Evolutionary conservation across 2,329 filamentous ascomycete genomes (phyloP).

Genomic region (Exophiala alcalophila): DNA sequence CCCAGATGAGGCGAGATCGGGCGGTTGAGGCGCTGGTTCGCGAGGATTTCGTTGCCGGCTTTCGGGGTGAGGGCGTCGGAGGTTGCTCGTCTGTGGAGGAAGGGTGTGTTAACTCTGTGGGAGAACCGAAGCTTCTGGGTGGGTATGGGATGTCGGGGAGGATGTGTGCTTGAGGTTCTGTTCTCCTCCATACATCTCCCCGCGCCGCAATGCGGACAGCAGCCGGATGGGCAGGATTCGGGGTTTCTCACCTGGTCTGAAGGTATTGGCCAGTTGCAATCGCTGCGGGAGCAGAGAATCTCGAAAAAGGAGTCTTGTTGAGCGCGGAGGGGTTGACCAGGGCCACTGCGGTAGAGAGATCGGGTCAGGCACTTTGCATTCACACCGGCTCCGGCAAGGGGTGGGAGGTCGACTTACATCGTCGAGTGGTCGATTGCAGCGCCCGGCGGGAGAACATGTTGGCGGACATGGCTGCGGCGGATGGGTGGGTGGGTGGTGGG

Average conservation of each 20-base stretch:
- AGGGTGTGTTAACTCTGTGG: no score
- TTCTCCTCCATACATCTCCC: background rate
- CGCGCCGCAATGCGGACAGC: background rate
- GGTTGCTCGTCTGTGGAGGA: constrained; percentile 23
- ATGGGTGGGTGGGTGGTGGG: constrained; percentile 3
- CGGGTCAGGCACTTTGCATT: constrained; percentile 6
- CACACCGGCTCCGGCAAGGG: background rate
- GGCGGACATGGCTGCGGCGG: constrained; percentile 24
- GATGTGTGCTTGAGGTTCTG: no score
- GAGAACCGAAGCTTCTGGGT: no score
- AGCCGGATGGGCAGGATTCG: no score
- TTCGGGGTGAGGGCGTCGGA: constrained; percentile 52
- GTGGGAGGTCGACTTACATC: constrained; percentile 40
- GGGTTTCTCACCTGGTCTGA: constrained; percentile 46
- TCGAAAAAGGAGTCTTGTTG: constrained; percentile 40
- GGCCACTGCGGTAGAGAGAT: constrained; percentile 37
- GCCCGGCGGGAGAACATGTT: constrained; percentile 49
- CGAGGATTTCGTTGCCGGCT: constrained; percentile 65
- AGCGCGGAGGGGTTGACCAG: constrained; percentile 44
- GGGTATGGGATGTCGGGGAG: no score
- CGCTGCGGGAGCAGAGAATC: constrained; percentile 43
- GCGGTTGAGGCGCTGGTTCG: constrained; percentile 73
- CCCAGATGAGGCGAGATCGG: constrained; percentile 80
- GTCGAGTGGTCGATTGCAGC: constrained; percentile 48
- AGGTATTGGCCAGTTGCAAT: constrained; percentile 43